Evolutionary conservation across 257 asterid species (phyloP).

Genomic region (Gentiana straminea): DNA sequence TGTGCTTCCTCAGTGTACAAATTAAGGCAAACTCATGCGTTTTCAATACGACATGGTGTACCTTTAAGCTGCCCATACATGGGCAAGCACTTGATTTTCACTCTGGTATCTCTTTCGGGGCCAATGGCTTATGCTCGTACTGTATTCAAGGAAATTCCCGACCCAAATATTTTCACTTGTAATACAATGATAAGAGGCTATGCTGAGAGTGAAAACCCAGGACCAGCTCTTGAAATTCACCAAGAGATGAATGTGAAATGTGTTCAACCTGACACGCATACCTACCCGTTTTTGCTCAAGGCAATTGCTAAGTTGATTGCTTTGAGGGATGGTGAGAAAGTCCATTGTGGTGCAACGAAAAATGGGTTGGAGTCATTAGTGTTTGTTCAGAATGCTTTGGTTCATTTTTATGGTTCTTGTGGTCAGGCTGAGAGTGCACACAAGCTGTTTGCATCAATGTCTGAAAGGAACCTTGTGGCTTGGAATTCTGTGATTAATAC

Average conservation of each 20-base stretch:
- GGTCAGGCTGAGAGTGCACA: constrained; percentile 51
- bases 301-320: constrained; percentile 47
- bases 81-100: constrained; percentile 60
- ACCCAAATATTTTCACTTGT: constrained; percentile 67
- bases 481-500: constrained; percentile 72
- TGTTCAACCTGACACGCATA: constrained; percentile 50
- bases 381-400: constrained; percentile 69
- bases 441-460: constrained; percentile 48
- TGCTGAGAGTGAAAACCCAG: constrained; percentile 67
- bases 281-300: constrained; percentile 70
- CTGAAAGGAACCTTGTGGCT: constrained; percentile 54
- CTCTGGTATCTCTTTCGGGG: constrained; percentile 41
- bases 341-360: constrained; percentile 43
- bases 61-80: constrained; percentile 41
- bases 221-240: constrained; percentile 48
- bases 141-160: constrained; percentile 42
- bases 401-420: constrained; percentile 63
- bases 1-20: constrained; percentile 55
- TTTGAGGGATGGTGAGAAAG: constrained; percentile 60
- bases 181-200: constrained; percentile 77
- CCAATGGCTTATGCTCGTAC: constrained; percentile 59
- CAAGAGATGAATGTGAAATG: constrained; percentile 23
- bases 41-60: constrained; percentile 56
- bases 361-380: constrained; percentile 64
- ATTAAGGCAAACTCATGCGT: constrained; percentile 59